Conservation (phyloP, 129 eudicot genomes). For the Helichrysum umbraculigerum region DNA sequence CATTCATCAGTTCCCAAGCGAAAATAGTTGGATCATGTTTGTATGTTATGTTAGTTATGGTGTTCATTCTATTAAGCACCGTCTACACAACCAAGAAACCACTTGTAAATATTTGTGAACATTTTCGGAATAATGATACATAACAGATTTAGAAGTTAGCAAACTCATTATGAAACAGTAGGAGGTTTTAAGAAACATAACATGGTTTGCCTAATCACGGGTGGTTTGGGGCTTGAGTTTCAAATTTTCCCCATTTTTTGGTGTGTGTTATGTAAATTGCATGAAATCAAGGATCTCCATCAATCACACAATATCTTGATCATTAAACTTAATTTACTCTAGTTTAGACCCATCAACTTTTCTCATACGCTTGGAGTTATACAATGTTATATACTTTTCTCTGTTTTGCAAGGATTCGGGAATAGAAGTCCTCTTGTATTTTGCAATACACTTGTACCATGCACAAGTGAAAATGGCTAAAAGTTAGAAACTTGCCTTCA, state of each 20-base stretch:
- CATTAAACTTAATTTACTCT: not conserved
- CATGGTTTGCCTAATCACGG: not conserved
- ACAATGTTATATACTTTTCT: not conserved
- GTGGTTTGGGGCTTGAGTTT: not conserved
- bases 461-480: not conserved
- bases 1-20: conserved; percentile 4
- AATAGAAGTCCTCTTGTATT: too few species aligned
- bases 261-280: not conserved
- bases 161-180: not conserved
- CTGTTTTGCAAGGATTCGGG: not conserved
- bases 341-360: not conserved
- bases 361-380: not conserved
- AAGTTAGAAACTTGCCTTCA: conserved; percentile 58
- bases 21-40: conserved; percentile 9
- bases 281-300: not conserved
- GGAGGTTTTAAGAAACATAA: too few species aligned
- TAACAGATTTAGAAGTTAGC: not conserved
- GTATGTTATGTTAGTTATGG: conserved; percentile 1
- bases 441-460: not conserved
- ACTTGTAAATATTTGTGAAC: not conserved
- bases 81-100: conserved; percentile 9
- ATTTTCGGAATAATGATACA: not conserved
- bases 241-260: not conserved
- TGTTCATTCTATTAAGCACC: conserved; percentile 30
- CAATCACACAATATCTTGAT: not conserved